Evolutionary conservation across 2,329 filamentous ascomycete species (phyloP).

Genomic region (Alternaria postmessia): DNA sequence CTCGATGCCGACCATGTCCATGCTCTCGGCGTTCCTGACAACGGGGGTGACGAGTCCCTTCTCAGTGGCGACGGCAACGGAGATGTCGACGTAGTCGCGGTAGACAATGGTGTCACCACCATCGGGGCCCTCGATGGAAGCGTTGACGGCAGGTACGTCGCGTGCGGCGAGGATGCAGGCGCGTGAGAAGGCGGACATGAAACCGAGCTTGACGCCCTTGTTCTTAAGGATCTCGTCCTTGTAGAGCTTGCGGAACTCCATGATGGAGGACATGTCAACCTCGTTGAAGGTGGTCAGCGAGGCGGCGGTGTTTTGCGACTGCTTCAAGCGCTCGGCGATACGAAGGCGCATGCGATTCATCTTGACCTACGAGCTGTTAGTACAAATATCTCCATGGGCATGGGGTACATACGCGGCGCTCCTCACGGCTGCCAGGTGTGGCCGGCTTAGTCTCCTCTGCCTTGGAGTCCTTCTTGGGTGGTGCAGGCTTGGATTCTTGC

Average conservation of each 20-base stretch:
- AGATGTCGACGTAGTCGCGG: slow-evolving; percentile 97
- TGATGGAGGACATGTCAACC: slow-evolving; percentile 97
- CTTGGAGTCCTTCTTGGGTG: slow-evolving; percentile 47
- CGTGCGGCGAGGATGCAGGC: slow-evolving; percentile 92
- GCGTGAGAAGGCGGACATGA: slow-evolving; percentile 97
- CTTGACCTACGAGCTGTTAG: slow-evolving; percentile 74
- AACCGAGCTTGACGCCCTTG: slow-evolving; percentile 97
- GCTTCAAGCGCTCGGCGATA: slow-evolving; percentile 97
- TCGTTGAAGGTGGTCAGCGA: slow-evolving; percentile 99
- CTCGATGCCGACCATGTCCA: slow-evolving; percentile 91
- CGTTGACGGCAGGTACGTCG: slow-evolving; percentile 93
- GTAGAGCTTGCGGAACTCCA: slow-evolving; percentile 97
- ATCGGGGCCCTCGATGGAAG: slow-evolving; percentile 93
- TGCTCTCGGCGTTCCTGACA: slow-evolving; percentile 87
- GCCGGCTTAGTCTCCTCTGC: slow-evolving; percentile 42
- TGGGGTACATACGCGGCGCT: slow-evolving; percentile 75
- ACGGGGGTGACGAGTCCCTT: slow-evolving; percentile 97
- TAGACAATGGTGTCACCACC: slow-evolving; percentile 98
- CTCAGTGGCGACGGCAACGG: slow-evolving; percentile 94
- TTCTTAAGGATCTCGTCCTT: slow-evolving; percentile 97
- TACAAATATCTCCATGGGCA: neutral
- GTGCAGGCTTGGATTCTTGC: slow-evolving; percentile 35
- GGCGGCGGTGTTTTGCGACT: slow-evolving; percentile 97
- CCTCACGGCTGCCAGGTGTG: slow-evolving; percentile 77
- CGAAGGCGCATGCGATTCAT: slow-evolving; percentile 99